Percentiles rank a stretch among this genome's conserved stretches.
These are phyloP conservation scores for Vigna hirtella DNA, from an alignment of 306 rosid species.

Conservation along the genomic window DNA sequence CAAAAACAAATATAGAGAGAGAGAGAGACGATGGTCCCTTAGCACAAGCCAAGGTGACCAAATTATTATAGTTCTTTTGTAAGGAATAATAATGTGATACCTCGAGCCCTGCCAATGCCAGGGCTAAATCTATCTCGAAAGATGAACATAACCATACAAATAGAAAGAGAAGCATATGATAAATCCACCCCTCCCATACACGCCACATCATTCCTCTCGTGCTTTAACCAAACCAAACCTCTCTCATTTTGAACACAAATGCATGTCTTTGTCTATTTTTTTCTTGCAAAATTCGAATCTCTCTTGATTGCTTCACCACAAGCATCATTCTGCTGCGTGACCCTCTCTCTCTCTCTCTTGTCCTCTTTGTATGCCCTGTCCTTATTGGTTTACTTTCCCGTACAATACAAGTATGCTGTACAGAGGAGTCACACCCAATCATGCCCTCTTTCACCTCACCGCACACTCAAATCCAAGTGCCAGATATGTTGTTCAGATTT, in stretches of 20 bases:
- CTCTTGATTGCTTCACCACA: constrained; percentile 70
- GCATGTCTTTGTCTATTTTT: constrained; percentile 17
- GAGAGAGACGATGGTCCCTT: constrained; percentile 35
- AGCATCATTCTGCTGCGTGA: constrained; percentile 70
- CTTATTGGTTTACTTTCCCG: constrained; percentile 52
- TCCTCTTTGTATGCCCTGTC: constrained; percentile 41
- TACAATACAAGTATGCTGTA: constrained; percentile 42
- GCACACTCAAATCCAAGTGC: constrained; percentile 25
- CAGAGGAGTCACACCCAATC: constrained; percentile 41
- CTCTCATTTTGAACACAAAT: constrained; percentile 36
- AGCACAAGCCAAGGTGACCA: constrained; percentile 59
- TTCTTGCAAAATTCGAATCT: constrained; percentile 53
- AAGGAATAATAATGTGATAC: constrained; percentile 49
- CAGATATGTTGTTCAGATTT: constrained; percentile 2
- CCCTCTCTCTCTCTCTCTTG: constrained; percentile 29
- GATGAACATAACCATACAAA: constrained; percentile 39
- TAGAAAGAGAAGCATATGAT: constrained; percentile 36
- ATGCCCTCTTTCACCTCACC: constrained; percentile 35
- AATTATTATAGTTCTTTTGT: constrained; percentile 48
- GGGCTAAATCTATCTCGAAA: constrained; percentile 76
- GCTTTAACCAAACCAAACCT: constrained; percentile 47
- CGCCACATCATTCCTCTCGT: constrained; percentile 57
- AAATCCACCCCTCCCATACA: constrained; percentile 37
- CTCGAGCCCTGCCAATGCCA: constrained; percentile 75
- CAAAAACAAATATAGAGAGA: constrained; percentile 38